Evolutionary conservation across 768 basidiomycete genomes (phyloP).

Genomic region (Pulveroboletus frians): DNA sequence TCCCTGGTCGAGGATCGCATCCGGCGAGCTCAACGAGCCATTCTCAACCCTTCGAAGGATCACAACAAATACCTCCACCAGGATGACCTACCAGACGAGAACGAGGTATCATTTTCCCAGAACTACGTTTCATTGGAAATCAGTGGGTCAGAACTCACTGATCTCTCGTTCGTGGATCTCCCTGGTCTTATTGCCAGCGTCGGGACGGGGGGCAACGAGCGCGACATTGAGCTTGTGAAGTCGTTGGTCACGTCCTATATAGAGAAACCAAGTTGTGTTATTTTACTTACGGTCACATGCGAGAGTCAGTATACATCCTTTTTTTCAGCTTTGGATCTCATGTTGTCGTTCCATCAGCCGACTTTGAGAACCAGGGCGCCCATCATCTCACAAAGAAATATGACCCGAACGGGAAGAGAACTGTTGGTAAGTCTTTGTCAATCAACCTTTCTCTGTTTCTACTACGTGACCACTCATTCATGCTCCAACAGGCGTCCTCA

Average conservation of each 20-base stretch:
- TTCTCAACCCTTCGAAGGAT: constrained; percentile 49
- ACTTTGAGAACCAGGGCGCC: constrained; percentile 77
- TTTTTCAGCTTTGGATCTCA: constrained; percentile 31
- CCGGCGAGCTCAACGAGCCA: constrained; percentile 58
- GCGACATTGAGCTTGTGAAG: constrained; percentile 60
- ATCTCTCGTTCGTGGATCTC: constrained; percentile 61
- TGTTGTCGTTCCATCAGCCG: constrained; percentile 45
- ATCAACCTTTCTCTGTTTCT: constrained; percentile 47
- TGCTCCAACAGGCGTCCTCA: constrained; percentile 34
- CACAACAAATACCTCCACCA: constrained; percentile 11
- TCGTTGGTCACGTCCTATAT: constrained; percentile 57
- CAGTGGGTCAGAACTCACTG: constrained; percentile 53
- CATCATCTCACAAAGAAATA: constrained; percentile 55
- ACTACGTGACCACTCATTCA: not conserved
- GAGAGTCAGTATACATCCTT: constrained; percentile 18
- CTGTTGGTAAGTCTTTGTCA: constrained; percentile 50
- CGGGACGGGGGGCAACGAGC: constrained; percentile 40
- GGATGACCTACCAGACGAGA: constrained; percentile 9
- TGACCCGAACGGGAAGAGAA: constrained; percentile 61
- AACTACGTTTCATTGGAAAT: constrained; percentile 57
- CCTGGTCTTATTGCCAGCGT: constrained; percentile 62
- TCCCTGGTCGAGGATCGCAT: constrained; percentile 60
- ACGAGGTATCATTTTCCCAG: constrained; percentile 41
- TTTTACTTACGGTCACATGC: constrained; percentile 58
- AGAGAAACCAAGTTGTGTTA: constrained; percentile 59